Evolutionary conservation across 2,329 filamentous ascomycete species (phyloP).

Genomic region (Myrmaecium sp.): DNA sequence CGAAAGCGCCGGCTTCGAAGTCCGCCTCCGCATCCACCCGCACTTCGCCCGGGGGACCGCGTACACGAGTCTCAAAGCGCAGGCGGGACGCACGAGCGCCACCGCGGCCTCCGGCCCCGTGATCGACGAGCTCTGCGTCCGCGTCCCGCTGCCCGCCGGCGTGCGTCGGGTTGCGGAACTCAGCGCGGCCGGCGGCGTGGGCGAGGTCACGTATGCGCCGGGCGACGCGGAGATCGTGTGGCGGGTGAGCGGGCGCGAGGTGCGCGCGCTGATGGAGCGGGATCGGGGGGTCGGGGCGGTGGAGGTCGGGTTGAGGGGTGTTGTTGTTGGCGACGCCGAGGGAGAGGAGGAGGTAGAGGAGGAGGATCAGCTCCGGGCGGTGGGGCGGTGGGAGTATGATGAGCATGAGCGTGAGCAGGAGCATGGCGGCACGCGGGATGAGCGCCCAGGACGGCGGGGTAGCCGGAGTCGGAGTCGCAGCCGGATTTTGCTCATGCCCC

Average conservation of each 20-base stretch:
- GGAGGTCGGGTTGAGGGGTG: constrained; percentile 65
- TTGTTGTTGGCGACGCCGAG: constrained; percentile 47
- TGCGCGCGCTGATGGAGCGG: constrained; percentile 29
- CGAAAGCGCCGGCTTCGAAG: constrained; percentile 72
- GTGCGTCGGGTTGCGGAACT: constrained; percentile 76
- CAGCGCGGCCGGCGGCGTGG: constrained; percentile 59
- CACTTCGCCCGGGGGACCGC: constrained; percentile 19
- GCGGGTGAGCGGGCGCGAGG: constrained; percentile 64
- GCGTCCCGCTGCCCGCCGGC: constrained; percentile 58
- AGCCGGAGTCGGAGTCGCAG: constrained; percentile 41
- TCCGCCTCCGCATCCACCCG: constrained; percentile 52
- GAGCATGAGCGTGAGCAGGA: constrained; percentile 12
- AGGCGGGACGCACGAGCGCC: constrained; percentile 6
- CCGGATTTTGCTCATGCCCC: constrained; percentile 34
- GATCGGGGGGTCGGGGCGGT: constrained; percentile 51
- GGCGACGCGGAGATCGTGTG: constrained; percentile 62
- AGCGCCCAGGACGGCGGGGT: constrained; percentile 26
- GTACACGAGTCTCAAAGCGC: constrained; percentile 10
- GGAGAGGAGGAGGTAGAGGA: constrained; percentile 31
- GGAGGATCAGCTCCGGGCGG: constrained; percentile 9
- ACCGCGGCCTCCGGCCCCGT: constrained; percentile 6
- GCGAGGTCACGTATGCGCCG: constrained; percentile 68
- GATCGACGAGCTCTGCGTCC: constrained; percentile 34
- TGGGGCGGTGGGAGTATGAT: constrained; percentile 8
- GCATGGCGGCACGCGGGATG: constrained; percentile 29